These are phyloP conservation scores for Syzygium aromaticum DNA, from an alignment of 345 rosid species.

Conservation along the genomic window DNA sequence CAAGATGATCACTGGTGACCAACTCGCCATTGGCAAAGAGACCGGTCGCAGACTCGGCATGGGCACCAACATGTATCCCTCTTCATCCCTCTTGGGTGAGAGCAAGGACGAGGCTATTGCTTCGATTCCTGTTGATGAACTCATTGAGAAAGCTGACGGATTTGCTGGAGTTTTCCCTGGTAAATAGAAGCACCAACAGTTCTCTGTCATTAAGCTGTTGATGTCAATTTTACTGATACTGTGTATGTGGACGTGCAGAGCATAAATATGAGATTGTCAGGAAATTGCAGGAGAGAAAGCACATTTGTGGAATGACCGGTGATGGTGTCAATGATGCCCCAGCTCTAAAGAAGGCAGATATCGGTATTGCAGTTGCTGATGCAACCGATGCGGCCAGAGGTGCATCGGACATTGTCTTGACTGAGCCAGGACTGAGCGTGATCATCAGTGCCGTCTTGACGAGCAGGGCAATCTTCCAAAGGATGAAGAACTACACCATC, in stretches of 20 bases:
- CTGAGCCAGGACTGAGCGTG: constrained; percentile 76
- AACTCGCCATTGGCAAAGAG: constrained; percentile 83
- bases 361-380: constrained; percentile 77
- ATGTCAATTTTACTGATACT: not conserved
- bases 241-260: constrained; percentile 19
- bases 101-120: constrained; percentile 47
- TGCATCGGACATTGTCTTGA: constrained; percentile 75
- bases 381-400: constrained; percentile 82
- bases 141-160: constrained; percentile 79
- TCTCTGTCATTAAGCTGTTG: not conserved
- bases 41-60: constrained; percentile 88
- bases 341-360: constrained; percentile 71
- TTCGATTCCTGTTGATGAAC: constrained; percentile 52
- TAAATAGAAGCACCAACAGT: constrained; percentile 6
- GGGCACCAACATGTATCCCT: constrained; percentile 88
- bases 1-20: constrained; percentile 90
- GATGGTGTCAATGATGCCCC: constrained; percentile 90
- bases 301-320: constrained; percentile 85
- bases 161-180: constrained; percentile 91
- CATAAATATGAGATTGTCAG: constrained; percentile 77
- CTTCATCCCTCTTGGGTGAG: constrained; percentile 57
- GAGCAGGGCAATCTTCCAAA: constrained; percentile 80
- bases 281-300: constrained; percentile 67
- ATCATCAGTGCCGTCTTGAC: constrained; percentile 69
- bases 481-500: constrained; percentile 92